These are phyloP conservation scores for Poa pratensis DNA, from an alignment of 176 grass and related monocot species.

Conservation along the genomic window DNA sequence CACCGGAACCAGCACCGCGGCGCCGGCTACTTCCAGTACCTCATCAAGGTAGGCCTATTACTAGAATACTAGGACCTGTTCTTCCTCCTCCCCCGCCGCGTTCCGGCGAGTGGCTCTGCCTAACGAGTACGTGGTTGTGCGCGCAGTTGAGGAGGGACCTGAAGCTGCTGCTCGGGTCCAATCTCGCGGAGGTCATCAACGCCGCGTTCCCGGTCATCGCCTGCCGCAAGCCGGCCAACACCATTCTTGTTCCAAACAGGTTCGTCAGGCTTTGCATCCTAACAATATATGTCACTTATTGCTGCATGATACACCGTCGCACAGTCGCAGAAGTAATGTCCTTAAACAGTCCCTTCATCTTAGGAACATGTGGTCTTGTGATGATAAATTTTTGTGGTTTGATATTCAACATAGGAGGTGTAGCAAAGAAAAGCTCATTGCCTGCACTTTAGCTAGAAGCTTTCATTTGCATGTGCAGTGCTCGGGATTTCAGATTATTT, in stretches of 20 bases:
- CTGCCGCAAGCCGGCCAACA: slow-evolving; percentile 57
- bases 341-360: not conserved
- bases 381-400: not conserved
- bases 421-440: not conserved
- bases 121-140: not conserved
- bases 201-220: slow-evolving; percentile 58
- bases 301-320: not conserved
- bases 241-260: slow-evolving; percentile 47
- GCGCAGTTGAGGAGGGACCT: slow-evolving; percentile 67
- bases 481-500: not conserved
- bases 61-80: not conserved
- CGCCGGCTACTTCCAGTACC: slow-evolving; percentile 66
- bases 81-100: not conserved
- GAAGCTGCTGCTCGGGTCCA: slow-evolving; percentile 48
- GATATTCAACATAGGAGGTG: not conserved
- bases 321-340: not conserved
- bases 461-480: not conserved
- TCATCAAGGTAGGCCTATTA: slow-evolving; percentile 53
- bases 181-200: slow-evolving; percentile 46
- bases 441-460: not conserved
- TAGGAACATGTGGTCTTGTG: not conserved
- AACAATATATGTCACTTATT: no score
- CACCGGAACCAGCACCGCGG: slow-evolving; percentile 66
- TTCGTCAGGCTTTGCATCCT: not conserved
- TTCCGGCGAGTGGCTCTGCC: not conserved